Base-by-base conservation (phyloP, 768 basidiomycete species). In the Clitopilus passeckerianus region DNA sequence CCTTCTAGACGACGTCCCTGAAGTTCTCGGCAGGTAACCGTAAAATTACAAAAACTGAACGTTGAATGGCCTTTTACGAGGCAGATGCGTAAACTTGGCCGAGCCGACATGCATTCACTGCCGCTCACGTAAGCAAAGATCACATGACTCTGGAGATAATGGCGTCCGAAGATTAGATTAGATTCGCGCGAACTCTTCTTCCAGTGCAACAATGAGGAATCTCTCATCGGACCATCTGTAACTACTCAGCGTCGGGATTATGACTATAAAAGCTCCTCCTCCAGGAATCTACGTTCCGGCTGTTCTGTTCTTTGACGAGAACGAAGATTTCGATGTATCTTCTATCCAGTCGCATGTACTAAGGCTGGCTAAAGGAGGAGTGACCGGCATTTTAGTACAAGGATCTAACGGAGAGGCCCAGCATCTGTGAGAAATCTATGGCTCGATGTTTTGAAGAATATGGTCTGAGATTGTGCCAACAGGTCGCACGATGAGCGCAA, bases 381-480 rank as follows among this genome's bases (percentile, higher is more conserved):
- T 89, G 2, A 85, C 85, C 0, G 89, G 87, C 4, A 86, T 89
- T 59, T 75, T 90, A 15, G 85, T 88, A 0, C 87, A 90, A 70
- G 88, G 88, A 41, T 86, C 83, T 59, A 90, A 88, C 61, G 89
- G 89, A 50, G 87, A 90, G 69, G 90, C 90, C 6, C 87, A 87
- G 63, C 87, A 89, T 65, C 76, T 91, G 75, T 75, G 58, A 46
- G 71, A 61, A 16, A 52, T 56, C n/a, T 33, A 23, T 27, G 24
- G 6, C 7, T 30, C 27, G 7, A 33, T 6, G 15, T 8, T 24
- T 18, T 24, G 7, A 1, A 16, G 12, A 53, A 20, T 14, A 15
- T 54, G 27, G 43, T 22, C 22, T 37, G 16, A 30, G 34, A 16
- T 50, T 18, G n/a, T 18, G 15, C 57, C n/a, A 41, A 3, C 5